Base-by-base conservation (phyloP, 2,329 filamentous ascomycete species). In the Fusarium citri region DNA sequence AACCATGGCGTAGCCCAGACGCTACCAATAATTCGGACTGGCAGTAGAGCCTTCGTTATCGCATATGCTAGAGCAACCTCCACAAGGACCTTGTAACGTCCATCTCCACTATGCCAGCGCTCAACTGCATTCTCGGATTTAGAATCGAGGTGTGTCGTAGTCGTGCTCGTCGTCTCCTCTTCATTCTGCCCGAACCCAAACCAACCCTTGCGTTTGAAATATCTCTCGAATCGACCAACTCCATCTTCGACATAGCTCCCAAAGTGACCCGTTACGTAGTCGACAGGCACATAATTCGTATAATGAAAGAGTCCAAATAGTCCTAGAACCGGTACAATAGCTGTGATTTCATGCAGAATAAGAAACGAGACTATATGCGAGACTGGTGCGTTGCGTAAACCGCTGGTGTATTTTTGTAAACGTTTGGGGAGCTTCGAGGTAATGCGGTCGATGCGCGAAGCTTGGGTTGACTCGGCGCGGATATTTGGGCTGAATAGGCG, bases 1-100 rank as follows among this genome's bases (percentile, higher is more conserved):
- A 98, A 97, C 92, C 93, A 97, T 6, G 96, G 96, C 48, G 96
- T 97, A 16, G 88, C 91, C 93, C 92, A 97, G 6, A 97, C 86
- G 81, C 94, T 97, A 9, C 89, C 80, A 26, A 91, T 82, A 66
- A 99, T 87, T 72, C 96, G 87, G 15, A 92, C 75, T 1, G 96
- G 94, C 68, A 99, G 79, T 62, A 98, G 77, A 18, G 89, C 89
- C 82, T 99, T 99, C 2, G 94, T 97, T 68, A 98, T 87, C 1
- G 94, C 92, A 83, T 96, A 99, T 8, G 96, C 94, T 22, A 96
- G 91, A 25, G 93, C 96, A 69, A 98, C 88, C 79, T 91, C 88
- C 1, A 89, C 81, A 8, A 89, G 81, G n/a, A 90, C 81, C 67
- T 83, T 85, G 74, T 89, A 88, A 66, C 82, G 83, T n/a, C 73